Base-by-base conservation (phyloP, 768 basidiomycete genomes). In the Mycena maculata region DNA sequence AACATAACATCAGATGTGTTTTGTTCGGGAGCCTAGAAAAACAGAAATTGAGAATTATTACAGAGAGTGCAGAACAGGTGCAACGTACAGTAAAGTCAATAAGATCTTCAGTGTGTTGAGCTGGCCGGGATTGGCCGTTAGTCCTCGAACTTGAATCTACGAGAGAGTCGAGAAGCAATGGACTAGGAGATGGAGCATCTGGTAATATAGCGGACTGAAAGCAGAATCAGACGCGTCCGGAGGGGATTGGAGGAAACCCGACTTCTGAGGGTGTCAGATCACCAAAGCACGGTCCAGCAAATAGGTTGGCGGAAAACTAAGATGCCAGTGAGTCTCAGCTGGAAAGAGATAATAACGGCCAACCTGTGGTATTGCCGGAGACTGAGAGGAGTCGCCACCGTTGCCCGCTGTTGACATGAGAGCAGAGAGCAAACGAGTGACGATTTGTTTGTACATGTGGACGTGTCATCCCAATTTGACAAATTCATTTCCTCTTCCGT, bases 201-300 rank as follows among this genome's bases (percentile, higher is more conserved):
- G 58, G 33, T n/a, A 50, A 50, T 59, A 55, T 23, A 59, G 50
- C 54, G 28, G n/a, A n/a, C n/a, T n/a, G n/a, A 47, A 33, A 15
- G 49, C 27, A 45, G 67, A 63, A 36, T 58, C 18, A 69, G 38
- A 48, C 23, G 20, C 18, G 12, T 47, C n/a, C 13, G 33, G 30
- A 45, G 22, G 25, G 54, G 42, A 7, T n/a, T n/a, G n/a, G 27
- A 41, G 44, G 52, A 9, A 20, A 56, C 30, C 27, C 23, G 25
- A 74, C 75, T 63, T 74, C 69, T 63, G 71, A 70, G 56, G 74
- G 54, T 15, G 66, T 66, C 20, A 65, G 31, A 69, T 78, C 74
- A n/a, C 71, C 75, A 67, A 75, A 75, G 55, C 70, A 73, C 12
- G 72, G 74, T 11, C 74, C 71, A 44, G 63, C 68, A 53, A 74